These are phyloP conservation scores for Choiromyces venosus DNA, from an alignment of 495 filamentous ascomycete genomes.

Conservation along the genomic window DNA sequence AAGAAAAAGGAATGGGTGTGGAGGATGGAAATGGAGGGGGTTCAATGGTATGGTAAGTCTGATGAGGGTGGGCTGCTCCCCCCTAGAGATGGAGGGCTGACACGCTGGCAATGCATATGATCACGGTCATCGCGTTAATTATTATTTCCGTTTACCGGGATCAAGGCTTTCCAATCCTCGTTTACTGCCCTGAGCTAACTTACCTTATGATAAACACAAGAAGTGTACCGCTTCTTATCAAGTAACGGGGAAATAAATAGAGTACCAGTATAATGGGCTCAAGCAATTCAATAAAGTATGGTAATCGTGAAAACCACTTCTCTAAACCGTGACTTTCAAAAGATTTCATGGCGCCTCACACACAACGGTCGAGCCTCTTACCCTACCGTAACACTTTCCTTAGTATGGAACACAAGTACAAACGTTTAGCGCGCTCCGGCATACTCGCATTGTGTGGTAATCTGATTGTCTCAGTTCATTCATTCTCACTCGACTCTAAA, in stretches of 20 bases:
- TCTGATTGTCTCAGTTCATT: background rate
- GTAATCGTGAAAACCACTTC: background rate
- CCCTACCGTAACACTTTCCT: background rate
- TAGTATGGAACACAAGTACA: background rate
- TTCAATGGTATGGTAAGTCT: background rate
- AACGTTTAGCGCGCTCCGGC: too few species aligned
- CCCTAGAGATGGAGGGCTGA: background rate
- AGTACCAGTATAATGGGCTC: background rate
- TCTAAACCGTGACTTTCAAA: background rate
- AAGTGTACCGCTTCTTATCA: background rate
- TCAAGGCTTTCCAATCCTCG: background rate
- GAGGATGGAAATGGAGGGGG: background rate
- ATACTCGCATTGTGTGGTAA: too few species aligned
- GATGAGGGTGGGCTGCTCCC: background rate
- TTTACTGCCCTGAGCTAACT: background rate
- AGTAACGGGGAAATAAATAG: background rate
- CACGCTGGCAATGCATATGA: slow-evolving; percentile 5
- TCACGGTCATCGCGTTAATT: background rate
- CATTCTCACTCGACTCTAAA: background rate
- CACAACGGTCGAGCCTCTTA: background rate
- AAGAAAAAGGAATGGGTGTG: background rate
- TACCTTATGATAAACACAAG: too few species aligned
- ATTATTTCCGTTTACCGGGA: background rate
- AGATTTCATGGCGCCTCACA: background rate
- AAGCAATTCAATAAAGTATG: background rate